Evolutionary conservation across 176 grass and related monocot genomes (phyloP).

Genomic region (Phoenix roebelenii): DNA sequence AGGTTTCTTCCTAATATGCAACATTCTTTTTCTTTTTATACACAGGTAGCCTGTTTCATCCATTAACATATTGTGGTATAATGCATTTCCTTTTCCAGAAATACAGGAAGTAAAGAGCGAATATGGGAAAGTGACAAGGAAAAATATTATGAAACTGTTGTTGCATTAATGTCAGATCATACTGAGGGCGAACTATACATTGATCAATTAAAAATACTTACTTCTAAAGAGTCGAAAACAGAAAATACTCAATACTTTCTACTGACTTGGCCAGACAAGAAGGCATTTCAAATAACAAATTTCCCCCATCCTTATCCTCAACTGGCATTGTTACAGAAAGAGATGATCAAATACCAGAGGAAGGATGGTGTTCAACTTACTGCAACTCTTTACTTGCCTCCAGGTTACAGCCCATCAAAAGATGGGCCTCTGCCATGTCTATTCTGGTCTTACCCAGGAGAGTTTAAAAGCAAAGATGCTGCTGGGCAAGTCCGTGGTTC

Average conservation of each 20-base stretch:
- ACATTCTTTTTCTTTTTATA: conserved; percentile 19
- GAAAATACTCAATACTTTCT: conserved; percentile 98
- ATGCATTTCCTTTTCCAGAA: conserved; percentile 47
- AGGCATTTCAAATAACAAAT: conserved; percentile 85
- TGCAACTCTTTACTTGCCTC: conserved; percentile 81
- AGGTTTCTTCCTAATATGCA: conserved; percentile 24
- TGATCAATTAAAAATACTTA: conserved; percentile 83
- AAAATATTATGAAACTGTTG: conserved; percentile 87
- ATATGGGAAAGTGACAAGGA: conserved; percentile 99
- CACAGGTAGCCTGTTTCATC: conserved; percentile 8
- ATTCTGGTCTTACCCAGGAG: conserved; percentile 96
- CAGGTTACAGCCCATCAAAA: conserved; percentile 65
- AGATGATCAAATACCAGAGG: conserved; percentile 92
- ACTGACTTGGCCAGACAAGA: conserved; percentile 84
- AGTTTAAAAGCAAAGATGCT: conserved; percentile 99
- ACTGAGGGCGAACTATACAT: conserved; percentile 60
- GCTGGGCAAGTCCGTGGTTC: conserved; percentile 97
- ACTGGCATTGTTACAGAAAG: conserved; percentile 76
- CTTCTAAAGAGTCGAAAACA: conserved; percentile 97
- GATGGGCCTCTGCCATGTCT: conserved; percentile 90
- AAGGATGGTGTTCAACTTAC: conserved; percentile 98
- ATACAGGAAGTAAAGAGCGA: conserved; percentile 81
- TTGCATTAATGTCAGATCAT: conserved; percentile 87
- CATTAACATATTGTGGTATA: background rate
- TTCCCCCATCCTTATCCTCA: conserved; percentile 98